Conservation (phyloP, 768 basidiomycete genomes). For the Gymnopilus dilepis region DNA sequence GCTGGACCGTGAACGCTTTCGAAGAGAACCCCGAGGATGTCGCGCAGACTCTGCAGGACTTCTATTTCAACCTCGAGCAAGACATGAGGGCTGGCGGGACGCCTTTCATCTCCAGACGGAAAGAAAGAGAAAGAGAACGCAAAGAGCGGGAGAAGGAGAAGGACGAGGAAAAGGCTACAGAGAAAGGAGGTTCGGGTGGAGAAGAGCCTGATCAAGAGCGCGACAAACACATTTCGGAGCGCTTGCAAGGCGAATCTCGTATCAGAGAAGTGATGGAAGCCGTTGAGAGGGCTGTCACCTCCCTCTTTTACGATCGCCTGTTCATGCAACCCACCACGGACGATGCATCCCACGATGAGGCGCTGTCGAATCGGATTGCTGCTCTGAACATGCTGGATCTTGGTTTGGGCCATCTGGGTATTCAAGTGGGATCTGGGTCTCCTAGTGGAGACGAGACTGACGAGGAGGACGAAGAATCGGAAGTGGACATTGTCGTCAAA, state of each 20-base stretch:
- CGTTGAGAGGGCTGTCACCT: constrained; percentile 75
- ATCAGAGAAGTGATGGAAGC: constrained; percentile 69
- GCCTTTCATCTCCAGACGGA: constrained; percentile 35
- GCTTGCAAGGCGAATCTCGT: constrained; percentile 44
- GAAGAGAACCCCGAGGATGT: constrained; percentile 58
- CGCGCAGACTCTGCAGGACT: constrained; percentile 66
- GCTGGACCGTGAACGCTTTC: constrained; percentile 48
- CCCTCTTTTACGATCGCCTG: constrained; percentile 86
- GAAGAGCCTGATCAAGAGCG: neutral
- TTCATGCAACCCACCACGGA: constrained; percentile 72
- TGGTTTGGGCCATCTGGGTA: constrained; percentile 85
- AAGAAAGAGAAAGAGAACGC: constrained; percentile 34
- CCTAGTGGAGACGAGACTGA: neutral
- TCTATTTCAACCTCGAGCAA: constrained; percentile 69
- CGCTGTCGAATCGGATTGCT: constrained; percentile 85
- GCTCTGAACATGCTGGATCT: constrained; percentile 93
- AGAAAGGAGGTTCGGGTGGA: constrained; percentile 17
- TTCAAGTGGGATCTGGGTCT: constrained; percentile 60
- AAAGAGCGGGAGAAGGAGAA: constrained; percentile 32
- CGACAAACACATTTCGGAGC: neutral
- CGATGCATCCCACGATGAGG: constrained; percentile 89
- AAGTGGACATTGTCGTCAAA: constrained; percentile 68
- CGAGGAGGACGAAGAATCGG: constrained; percentile 41
- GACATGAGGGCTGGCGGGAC: constrained; percentile 55
- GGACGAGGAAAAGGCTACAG: constrained; percentile 28